Base-by-base conservation (phyloP, 1,284 basidiomycete species). In the Rhodotorula mucilaginosa region DNA sequence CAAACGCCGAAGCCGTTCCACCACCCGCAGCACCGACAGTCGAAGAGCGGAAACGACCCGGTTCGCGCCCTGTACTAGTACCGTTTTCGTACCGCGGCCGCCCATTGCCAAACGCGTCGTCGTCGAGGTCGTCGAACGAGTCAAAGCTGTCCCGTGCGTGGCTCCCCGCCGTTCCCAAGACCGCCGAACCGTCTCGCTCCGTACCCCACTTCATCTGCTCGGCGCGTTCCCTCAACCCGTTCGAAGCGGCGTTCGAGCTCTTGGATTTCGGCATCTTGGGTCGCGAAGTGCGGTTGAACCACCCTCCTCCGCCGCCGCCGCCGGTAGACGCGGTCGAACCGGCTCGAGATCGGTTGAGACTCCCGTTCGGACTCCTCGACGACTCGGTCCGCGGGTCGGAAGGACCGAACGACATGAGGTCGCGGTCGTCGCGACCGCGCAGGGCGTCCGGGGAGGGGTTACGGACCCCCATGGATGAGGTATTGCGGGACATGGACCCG, bases 121-220 rank as follows among this genome's bases (percentile, higher is more conserved):
- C 69, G 65, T 71, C 57, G 6, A 34, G 49, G 29, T 67, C 68
- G 31, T 71, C 69, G n/a, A 71, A 61, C 10, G 65, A 67, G 51
- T 73, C 74, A 51, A 71, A 71, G 21, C 61, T 63, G 19, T 68
- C 74, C 31, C 71, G 31, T 6, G 26, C 31, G 4, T 26, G 23
- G 15, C 47, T 5, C 4, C 31, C 19, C 26, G n/a, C 46, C 29
- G 49, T 23, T 4, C 39, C 49, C n/a, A 46, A 26, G 4, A 29
- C 52, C 29, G n/a, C 52, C 26, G 26, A 29, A 18, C 29, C 47
- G 47, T 26, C 58, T 13, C 47, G 29, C 1, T 51, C 49, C 10
- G 29, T 21, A 29, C 60, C 64, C 64, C 64, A 70, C 8, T 31
- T 19, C 70, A 64, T 68, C 47, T 21, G 48, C n/a, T 59, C 62